Base-by-base conservation (phyloP, 345 rosid species). In the Syzygium jambos region DNA sequence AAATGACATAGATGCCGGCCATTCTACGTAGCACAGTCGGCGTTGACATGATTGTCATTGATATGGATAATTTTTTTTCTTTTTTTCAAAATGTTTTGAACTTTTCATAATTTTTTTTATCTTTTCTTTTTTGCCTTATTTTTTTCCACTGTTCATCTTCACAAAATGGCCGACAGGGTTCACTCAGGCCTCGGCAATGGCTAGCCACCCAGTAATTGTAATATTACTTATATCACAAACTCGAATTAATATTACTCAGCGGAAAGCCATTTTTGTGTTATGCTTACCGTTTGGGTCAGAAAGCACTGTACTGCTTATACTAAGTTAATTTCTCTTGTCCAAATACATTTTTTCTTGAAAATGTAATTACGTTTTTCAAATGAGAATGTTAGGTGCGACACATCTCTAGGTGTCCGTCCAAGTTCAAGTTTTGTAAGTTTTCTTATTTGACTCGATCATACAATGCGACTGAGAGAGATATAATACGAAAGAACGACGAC, bases 11-110 rank as follows among this genome's bases (percentile, higher is more conserved):
- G 11, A 51, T 11, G 11, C 51, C 51, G 11, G 3, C 51, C 27
- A 3, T 57, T 29, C 2, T 57, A 57, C 5, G 15, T 57, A n/a
- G 29, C 15, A 57, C 1, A 11, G 0, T 57, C 11, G 27, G 11
- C 7, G 16, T 4, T 5, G 15, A 25, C 29, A 25, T 0, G 1
- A 57, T 57, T 6, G 14, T 3, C 1, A 0, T 57, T 57, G 11
- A 25, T 0, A 2, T 57, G 6, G 3, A 57, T 0, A 57, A 57
- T 25, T 25, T 57, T 25, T 25, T 21, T 7, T 54, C 43, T 41
- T 41, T 4, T 41, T 41, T 41, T 41, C 43, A 0, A 21, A 8
- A 21, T 55, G 21, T 51, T 51, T 11, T 51, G 11, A 51, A 51
- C 4, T 55, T 55, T 55, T 25, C 2, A 17, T 8, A 57, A 57